phyloP scores from a whole-genome alignment of 2,329 filamentous ascomycete species.

The Cercospora janseana region DNA sequence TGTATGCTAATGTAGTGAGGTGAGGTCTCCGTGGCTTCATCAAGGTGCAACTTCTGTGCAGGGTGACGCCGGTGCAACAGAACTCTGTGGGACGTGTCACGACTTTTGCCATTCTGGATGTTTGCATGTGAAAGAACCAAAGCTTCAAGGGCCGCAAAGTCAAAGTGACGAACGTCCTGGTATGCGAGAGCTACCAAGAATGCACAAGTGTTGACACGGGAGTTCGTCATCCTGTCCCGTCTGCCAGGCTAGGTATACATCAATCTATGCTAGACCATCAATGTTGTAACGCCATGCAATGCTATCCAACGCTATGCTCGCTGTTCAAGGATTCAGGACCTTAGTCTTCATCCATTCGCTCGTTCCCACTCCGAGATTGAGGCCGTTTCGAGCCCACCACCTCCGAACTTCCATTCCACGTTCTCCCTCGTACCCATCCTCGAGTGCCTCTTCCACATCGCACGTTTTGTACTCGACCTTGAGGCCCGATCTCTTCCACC shows the following conservation, averaged over 20 bases:
- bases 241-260: no score
- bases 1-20: neutral
- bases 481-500: slow-evolving; percentile 79
- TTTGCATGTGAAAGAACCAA: no score
- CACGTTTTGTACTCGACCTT: slow-evolving; percentile 91
- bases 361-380: slow-evolving; percentile 77
- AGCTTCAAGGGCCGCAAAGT: no score
- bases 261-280: no score
- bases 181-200: no score
- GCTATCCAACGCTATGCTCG: slow-evolving; percentile 15
- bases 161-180: no score
- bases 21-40: neutral
- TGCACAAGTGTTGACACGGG: no score
- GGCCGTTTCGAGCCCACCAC: slow-evolving; percentile 86
- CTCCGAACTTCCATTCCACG: slow-evolving; percentile 70
- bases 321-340: slow-evolving; percentile 49
- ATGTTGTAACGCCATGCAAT: slow-evolving; percentile 21
- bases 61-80: neutral
- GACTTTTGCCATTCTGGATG: no score
- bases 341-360: slow-evolving; percentile 88
- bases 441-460: slow-evolving; percentile 90
- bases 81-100: neutral
- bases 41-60: neutral
- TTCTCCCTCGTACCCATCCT: slow-evolving; percentile 70
- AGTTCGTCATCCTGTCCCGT: no score